Conservation (phyloP, 2,329 filamentous ascomycete genomes). For the Dothideomycetidae sp. region DNA sequence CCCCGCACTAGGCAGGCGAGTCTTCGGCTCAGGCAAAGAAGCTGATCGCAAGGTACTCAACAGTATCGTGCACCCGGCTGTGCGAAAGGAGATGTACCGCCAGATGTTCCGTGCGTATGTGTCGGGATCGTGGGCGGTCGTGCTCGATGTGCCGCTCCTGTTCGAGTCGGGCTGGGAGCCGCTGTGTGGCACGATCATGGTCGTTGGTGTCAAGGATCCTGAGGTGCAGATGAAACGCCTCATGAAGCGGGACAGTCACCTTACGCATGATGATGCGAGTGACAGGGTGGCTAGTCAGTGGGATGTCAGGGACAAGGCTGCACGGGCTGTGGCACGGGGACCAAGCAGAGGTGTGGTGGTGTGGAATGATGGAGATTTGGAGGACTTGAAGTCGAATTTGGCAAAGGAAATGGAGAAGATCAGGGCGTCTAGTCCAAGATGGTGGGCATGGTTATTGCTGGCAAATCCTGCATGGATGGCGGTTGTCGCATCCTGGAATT, state of each 20-base stretch:
- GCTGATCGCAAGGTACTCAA: conserved; percentile 68
- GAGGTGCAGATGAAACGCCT: conserved; percentile 70
- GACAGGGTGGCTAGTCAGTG: conserved; percentile 78
- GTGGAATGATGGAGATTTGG: conserved; percentile 73
- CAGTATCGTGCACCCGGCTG: conserved; percentile 81
- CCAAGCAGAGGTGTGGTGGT: conserved; percentile 58
- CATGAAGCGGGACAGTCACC: conserved; percentile 57
- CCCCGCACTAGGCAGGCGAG: conserved; percentile 65
- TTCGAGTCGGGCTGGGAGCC: conserved; percentile 80
- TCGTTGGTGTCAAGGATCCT: conserved; percentile 72
- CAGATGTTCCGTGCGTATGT: conserved; percentile 60
- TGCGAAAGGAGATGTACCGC: conserved; percentile 68
- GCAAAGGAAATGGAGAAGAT: conserved; percentile 51
- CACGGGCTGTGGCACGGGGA: conserved; percentile 53
- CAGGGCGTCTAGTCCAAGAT: conserved; percentile 49
- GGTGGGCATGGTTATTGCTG: conserved; percentile 66
- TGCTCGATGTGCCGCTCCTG: conserved; percentile 81
- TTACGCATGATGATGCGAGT: conserved; percentile 73
- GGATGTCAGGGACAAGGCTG: conserved; percentile 71
- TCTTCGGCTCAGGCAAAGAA: conserved; percentile 70
- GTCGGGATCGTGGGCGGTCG: conserved; percentile 68
- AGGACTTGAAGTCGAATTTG: conserved; percentile 55
- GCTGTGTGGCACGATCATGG: conserved; percentile 71
- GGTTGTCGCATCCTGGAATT: conserved; percentile 52
- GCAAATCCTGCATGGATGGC: conserved; percentile 62